Percentiles rank a stretch among this genome's conserved stretches.
phyloP scores from a whole-genome alignment of 768 basidiomycete genomes.

The Kwoniella mangroviensis region DNA sequence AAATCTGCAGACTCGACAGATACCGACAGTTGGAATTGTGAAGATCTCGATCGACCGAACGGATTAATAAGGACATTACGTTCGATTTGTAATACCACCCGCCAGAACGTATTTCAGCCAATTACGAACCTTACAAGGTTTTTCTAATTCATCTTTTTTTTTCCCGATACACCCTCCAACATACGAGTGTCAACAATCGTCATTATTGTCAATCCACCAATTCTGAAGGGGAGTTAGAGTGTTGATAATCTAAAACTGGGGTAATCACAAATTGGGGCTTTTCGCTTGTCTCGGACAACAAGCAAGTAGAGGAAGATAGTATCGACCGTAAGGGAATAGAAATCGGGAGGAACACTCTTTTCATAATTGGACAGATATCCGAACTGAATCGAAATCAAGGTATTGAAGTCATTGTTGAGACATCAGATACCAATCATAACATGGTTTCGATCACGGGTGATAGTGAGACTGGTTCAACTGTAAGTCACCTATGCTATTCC shows the following conservation, averaged over 20 bases:
- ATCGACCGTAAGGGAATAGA: not conserved
- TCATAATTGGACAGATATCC: not conserved
- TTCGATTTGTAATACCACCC: not conserved
- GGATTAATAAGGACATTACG: not conserved
- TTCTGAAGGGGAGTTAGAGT: too few species aligned
- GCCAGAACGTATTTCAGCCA: not conserved
- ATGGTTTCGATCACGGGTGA: not conserved
- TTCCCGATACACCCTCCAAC: not conserved
- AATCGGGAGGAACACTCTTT: not conserved
- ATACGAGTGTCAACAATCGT: not conserved
- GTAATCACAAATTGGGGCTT: not conserved
- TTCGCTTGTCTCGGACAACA: not conserved
- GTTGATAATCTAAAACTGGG: too few species aligned
- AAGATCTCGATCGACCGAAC: not conserved
- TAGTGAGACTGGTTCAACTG: not conserved
- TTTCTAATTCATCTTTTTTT: not conserved
- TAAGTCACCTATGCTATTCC: not conserved
- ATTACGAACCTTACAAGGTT: not conserved
- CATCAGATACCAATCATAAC: slow-evolving; percentile 1
- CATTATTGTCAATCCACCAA: not conserved
- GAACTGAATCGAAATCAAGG: not conserved
- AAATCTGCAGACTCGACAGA: not conserved
- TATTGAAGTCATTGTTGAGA: not conserved
- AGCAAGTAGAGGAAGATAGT: not conserved
- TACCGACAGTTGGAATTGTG: not conserved